Base-by-base conservation (phyloP, 2,329 filamentous ascomycete species). In the Penicillium sp. region DNA sequence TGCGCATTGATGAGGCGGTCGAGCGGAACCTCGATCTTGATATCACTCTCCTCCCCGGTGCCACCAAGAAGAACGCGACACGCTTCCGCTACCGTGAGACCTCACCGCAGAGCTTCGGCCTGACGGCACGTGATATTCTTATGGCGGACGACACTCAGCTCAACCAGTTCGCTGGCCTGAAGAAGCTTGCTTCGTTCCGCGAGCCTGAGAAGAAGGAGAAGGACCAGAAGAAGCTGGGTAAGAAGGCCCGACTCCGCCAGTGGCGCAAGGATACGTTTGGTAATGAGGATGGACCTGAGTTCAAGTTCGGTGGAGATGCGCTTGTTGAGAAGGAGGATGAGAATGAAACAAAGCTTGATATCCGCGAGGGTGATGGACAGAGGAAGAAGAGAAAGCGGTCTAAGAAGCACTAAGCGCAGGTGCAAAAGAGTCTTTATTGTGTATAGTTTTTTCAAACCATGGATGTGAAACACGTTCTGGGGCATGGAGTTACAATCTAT, bases 1-100 rank as follows among this genome's bases (percentile, higher is more conserved):
- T 86, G 64, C 87, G 89, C 63, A 88, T 97, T 62, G 92, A 96
- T 69, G 85, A 87, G 49, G 82, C 96, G 39, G 87, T 97, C 60
- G 90, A 96, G 67, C 81, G 86, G 61, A 87, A 87, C 67, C 81
- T 96, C 63, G 83, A 90, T 58, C 80, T 95, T 51, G 85, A 90
- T 52, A 75, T 85, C 56, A 82, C 85, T 18, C 76, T 85, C 45
- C 80, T 83, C 47, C 81, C 75, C 24, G 74, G 76, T 35, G 74
- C 78, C n/a, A 77, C 72, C 43, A 78, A 76, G 49, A 82, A 81
- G 62, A 74, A 74, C 44, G 71, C 74, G 41, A 75, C 76, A 25
- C 68, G 73, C 27, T 99, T 99, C 83, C 87, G 89, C 50, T 99
- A 99, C 78, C 89, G 94, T 65, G 92, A 96, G 69, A 96, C 92